Base-by-base conservation (phyloP, 345 rosid species). In the Salix exigua region DNA sequence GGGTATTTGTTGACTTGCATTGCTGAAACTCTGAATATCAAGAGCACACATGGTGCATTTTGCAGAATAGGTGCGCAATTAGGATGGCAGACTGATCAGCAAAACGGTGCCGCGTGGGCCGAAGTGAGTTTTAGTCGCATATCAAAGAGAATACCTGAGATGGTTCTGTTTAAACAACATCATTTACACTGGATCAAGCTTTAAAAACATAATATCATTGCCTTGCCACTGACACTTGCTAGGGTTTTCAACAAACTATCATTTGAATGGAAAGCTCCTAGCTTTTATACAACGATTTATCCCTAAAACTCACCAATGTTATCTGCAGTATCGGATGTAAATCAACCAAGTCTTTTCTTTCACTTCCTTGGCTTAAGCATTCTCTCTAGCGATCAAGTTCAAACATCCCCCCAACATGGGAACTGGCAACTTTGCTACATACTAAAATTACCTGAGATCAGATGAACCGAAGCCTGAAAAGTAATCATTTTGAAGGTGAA, bases 401-500 rank as follows among this genome's bases (percentile, higher is more conserved):
- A 62, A 71, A 74, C 69, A 51, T 16, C 73, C 71, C 53, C 61
- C 71, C 71, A n/a, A 28, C 46, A 38, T 17, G 65, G 71, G 68
- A 72, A 38, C 66, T 40, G 63, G 12, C 28, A 40, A 71, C n/a
- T n/a, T n/a, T n/a, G n/a, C n/a, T n/a, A n/a, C 40, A 73, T 42
- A 3, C n/a, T 50, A 55, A 58, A 12, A 17, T 38, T 73, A n/a
- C 28, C 26, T 17, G 33, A 21, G 18, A 17, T 30, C n/a, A 17
- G 2, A 73, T 21, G 66, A 73, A 23, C 17, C 11, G 1, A 21
- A 28, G 16, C 23, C 30, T 28, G 19, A 44, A 37, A 42, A 35
- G 40, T 55, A 28, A 46, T 80, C 72, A 88, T 73, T 88, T 80
- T 60, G 77, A 66, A 67, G 91, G 82, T 23, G 91, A 75, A 48